Base-by-base conservation (phyloP, 2,329 filamentous ascomycete species). In the Fusarium annulatum region DNA sequence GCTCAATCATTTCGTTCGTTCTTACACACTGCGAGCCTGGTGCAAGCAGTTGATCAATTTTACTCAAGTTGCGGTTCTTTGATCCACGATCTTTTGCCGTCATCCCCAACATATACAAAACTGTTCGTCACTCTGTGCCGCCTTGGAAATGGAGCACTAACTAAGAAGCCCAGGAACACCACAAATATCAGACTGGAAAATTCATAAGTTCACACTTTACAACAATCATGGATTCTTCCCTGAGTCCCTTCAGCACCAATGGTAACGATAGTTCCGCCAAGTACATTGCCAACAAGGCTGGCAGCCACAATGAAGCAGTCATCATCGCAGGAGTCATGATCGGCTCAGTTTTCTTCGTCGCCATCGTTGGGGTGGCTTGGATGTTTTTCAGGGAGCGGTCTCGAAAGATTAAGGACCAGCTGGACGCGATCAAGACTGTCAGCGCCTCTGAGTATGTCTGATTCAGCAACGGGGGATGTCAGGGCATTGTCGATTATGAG, bases 161-260 rank as follows among this genome's bases (percentile, higher is more conserved):
- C 61, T 67, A 7, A 67, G 41, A 39, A 34, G 3, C 8, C 16
- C 42, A 55, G 61, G 15, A 62, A 38, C n/a, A 36, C 14, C 14
- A 28, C 43, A 21, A 21, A 60, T n/a, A 41, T 23, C 26, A 30
- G 49, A 21, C 49, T 48, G 30, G 19, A 30, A 34, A 16, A 23
- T n/a, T n/a, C 23, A 45, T 10, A 51, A 19, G 21, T 28, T 38
- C 23, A 57, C 19, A 55, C 28, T 39, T 28, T 39, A 30, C 30
- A 43, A 14, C 33, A 28, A 45, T 34, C 56, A 75, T 75, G 73
- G 73, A 75, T n/a, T 33, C 30, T 9, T 53, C 49, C 12, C 43
- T 64, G 23, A 43, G 56, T 6, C 67, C 57, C 15, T 65, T 72
- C 38, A 46, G 41, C 38, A 14, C 46, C n/a, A 41, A 48, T 19